Evolutionary conservation across 192 early-diverging fungal genomes (phyloP).

Genomic region (Funneliformis geosporum): DNA sequence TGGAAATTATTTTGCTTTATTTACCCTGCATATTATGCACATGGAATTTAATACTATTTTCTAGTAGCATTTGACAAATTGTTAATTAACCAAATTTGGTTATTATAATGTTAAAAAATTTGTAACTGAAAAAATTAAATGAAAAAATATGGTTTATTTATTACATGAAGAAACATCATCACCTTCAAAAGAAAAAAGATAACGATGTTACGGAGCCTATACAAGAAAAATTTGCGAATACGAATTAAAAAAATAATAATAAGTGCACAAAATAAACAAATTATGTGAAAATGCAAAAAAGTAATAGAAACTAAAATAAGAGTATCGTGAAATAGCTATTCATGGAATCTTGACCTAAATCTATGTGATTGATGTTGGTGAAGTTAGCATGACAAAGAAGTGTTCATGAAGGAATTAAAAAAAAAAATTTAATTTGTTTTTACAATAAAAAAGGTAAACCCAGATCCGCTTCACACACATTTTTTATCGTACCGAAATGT

Average conservation of each 20-base stretch:
- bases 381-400: too few species aligned
- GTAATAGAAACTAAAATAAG: not conserved
- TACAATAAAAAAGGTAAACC: not conserved
- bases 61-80: too few species aligned
- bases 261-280: not conserved
- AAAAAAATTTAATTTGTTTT: not conserved
- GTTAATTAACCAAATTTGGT: too few species aligned
- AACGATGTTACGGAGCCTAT: not conserved
- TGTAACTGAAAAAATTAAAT: too few species aligned
- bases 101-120: too few species aligned
- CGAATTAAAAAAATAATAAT: constrained; percentile 17
- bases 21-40: too few species aligned
- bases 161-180: too few species aligned
- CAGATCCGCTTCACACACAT: not conserved
- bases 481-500: constrained; percentile 31
- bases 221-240: constrained; percentile 1
- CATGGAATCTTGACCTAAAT: not conserved
- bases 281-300: constrained; percentile 21
- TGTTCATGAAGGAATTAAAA: constrained; percentile 13
- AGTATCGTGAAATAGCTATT: not conserved
- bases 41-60: too few species aligned
- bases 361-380: not conserved
- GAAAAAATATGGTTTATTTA: too few species aligned
- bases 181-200: too few species aligned
- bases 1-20: too few species aligned